These are phyloP conservation scores for Tetrahymena thermophila DNA, from an alignment of 73 alveolate species.

Conservation along the genomic window DNA sequence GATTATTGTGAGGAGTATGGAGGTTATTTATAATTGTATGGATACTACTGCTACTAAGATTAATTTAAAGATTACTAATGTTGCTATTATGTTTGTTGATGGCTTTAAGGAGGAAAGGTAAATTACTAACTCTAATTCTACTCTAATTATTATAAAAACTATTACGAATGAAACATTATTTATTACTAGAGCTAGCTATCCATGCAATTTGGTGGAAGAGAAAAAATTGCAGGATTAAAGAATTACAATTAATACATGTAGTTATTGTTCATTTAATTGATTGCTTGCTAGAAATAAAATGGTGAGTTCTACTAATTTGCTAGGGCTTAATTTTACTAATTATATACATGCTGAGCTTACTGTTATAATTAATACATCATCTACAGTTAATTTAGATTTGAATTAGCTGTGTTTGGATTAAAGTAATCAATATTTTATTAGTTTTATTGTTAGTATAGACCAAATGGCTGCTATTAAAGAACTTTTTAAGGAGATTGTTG, in stretches of 20 bases:
- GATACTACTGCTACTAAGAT: background rate
- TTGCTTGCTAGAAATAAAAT: background rate
- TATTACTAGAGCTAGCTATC: background rate
- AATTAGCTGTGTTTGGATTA: background rate
- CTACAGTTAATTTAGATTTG: background rate
- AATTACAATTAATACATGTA: background rate
- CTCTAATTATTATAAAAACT: background rate
- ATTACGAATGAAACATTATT: background rate
- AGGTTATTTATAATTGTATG: background rate
- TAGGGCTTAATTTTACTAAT: background rate
- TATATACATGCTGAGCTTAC: background rate
- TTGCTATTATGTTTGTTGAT: background rate
- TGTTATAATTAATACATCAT: background rate
- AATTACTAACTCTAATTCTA: background rate
- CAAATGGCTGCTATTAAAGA: background rate
- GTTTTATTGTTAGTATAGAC: background rate
- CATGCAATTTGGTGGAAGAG: background rate
- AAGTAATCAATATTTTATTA: background rate
- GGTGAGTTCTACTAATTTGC: background rate
- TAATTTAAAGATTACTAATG: background rate
- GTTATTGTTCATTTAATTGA: background rate
- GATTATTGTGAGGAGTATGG: background rate
- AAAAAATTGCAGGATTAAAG: background rate
- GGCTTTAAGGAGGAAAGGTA: background rate
- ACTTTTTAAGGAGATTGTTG: background rate